These are phyloP conservation scores for Vitis rupestris DNA, from an alignment of 164 flowering plant genomes.

Conservation along the genomic window DNA sequence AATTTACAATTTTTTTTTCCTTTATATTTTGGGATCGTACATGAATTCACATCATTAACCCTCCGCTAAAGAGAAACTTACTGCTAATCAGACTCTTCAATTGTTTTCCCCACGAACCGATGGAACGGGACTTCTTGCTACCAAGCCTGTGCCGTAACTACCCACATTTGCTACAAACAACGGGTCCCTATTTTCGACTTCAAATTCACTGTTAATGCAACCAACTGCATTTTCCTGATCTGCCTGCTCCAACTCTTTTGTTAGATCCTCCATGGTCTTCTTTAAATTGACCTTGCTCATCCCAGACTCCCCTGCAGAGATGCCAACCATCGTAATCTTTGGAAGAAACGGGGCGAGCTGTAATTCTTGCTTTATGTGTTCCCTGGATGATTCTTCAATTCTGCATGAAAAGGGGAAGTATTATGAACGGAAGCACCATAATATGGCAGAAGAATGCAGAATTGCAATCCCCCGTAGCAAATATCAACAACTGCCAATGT, in stretches of 20 bases:
- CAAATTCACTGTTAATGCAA: conserved; percentile 15
- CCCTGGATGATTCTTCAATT: conserved; percentile 12
- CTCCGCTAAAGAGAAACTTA: too few relatives aligned
- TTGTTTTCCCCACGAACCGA: conserved; percentile 44
- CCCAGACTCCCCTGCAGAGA: conserved; percentile 72
- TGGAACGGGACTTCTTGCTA: conserved; percentile 51
- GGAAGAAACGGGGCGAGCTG: conserved; percentile 67
- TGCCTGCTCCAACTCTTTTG: conserved; percentile 62
- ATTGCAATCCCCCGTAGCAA: background rate
- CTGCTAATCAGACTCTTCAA: conserved; percentile 5
- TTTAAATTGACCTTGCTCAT: conserved; percentile 71
- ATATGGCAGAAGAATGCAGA: background rate
- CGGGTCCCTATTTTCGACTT: conserved; percentile 74
- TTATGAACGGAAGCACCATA: background rate
- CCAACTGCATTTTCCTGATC: conserved; percentile 31
- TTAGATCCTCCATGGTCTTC: conserved; percentile 82
- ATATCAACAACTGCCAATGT: background rate
- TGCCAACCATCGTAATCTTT: conserved; percentile 92
- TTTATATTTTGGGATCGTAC: too few relatives aligned
- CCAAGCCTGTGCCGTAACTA: conserved; percentile 50
- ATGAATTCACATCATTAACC: too few relatives aligned
- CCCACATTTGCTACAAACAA: conserved; percentile 94
- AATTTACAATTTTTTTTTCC: too few relatives aligned
- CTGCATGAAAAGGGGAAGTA: conserved; percentile 13
- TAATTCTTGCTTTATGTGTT: conserved; percentile 23